Evolutionary conservation across 2,329 filamentous ascomycete genomes (phyloP), one percentile per base, ranked within the genome.

Genomic region (Penicillium sp.): DNA sequence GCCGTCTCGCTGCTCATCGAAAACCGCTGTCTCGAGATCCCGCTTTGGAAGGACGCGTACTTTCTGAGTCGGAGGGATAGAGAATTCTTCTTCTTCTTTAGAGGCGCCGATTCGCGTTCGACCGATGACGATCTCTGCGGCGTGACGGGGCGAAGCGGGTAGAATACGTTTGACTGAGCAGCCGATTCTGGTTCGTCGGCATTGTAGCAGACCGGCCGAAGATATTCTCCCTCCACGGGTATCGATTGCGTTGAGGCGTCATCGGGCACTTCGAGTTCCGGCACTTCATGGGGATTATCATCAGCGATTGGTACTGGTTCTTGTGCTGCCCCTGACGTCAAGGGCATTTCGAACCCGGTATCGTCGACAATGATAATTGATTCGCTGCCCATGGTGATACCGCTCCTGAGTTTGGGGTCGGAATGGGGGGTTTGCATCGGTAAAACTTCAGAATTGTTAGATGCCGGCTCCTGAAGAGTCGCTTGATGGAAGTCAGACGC

Each of bases 331-430:
- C 77, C 77, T 12, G 77, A 72, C 71, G 76, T 78, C 5, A 71
- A 54, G n/a, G 75, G 72, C 33, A 71, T 62, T 38, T 73, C 67
- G 9, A 74, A 65, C 8, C 77, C 76, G 33, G 83, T 85, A 62
- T 84, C 83, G 65, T 95, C 90, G 37, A 96, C 86, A 68, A 96
- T 95, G 55, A 96, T 83, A 63, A 96, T 95, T 0, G 91, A 96
- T 69, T 93, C 89, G 79, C 91, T 96, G n/a, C 91, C 90, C 12
- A 82, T 81, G 0, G 91, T 94, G 45, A 93, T 84, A 56, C 80
- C 79, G 62, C 83, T 86, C 52, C 71, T 63, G 33, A 67, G 58
- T 45, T 82, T 75, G 9, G 74, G 63, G 6, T 71, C 69, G 6
- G 67, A 63, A 5, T 74, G 66, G 2, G 56, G 56, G 15, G 41